Conservation (phyloP, 1,284 basidiomycete genomes). For the Calocybe gambosa region DNA sequence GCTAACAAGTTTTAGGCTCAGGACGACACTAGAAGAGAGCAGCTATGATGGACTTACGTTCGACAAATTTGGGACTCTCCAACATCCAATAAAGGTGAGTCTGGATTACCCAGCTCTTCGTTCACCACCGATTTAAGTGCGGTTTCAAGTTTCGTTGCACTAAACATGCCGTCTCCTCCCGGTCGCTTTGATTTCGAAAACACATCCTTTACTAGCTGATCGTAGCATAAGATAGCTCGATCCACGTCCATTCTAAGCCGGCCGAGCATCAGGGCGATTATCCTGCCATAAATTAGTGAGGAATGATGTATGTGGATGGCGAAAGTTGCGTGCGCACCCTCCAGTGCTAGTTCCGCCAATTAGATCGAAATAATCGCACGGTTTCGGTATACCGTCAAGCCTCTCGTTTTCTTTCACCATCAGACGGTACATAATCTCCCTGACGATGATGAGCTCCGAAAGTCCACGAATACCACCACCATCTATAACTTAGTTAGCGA, state of each 20-base stretch:
- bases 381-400: background rate
- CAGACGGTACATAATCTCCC: background rate
- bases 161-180: background rate
- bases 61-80: background rate
- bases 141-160: background rate
- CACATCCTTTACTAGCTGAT: background rate
- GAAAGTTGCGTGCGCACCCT: background rate
- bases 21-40: background rate
- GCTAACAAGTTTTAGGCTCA: background rate
- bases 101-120: background rate
- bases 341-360: conserved; percentile 2
- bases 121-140: background rate
- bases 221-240: background rate
- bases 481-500: background rate
- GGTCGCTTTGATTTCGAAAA: background rate
- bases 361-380: background rate
- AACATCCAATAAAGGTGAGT: background rate
- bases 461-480: conserved; percentile 4
- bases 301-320: background rate
- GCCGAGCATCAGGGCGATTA: conserved; percentile 8
- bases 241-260: conserved; percentile 4
- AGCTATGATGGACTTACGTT: background rate
- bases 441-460: conserved; percentile 3
- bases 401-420: background rate
- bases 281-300: background rate